A percentile compares a stretch with the other conserved stretches of the same genome.
Evolutionary conservation across 768 basidiomycete genomes (phyloP).

Genomic region (Chalciporus chontae): DNA sequence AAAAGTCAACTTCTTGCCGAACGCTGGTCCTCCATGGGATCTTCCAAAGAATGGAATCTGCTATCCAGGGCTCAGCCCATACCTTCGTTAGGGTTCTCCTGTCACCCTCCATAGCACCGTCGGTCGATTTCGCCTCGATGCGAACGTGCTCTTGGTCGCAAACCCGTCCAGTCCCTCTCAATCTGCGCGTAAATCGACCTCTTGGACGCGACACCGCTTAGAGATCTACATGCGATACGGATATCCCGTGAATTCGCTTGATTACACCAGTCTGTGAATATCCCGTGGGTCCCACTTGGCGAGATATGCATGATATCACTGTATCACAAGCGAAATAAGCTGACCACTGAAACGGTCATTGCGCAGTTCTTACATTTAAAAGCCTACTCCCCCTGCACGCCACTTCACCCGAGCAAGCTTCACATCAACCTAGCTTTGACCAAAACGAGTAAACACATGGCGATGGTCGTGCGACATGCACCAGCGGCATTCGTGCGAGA

Average conservation of each 20-base stretch:
- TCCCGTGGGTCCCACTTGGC: conserved; percentile 33
- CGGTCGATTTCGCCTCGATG: conserved; percentile 2
- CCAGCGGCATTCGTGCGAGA: conserved; percentile 6
- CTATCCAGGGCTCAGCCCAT: conserved; percentile 6
- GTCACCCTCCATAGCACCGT: conserved; percentile 1
- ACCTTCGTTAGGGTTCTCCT: conserved; percentile 6
- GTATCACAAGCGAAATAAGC: conserved; percentile 13
- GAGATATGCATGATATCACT: conserved; percentile 48
- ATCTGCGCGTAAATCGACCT: conserved; percentile 49
- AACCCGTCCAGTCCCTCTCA: conserved; percentile 45
- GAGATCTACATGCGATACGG: conserved; percentile 45
- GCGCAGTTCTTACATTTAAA: conserved; percentile 59
- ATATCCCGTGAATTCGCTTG: conserved; percentile 50
- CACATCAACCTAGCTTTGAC: conserved; percentile 38
- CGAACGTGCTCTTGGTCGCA: conserved; percentile 10
- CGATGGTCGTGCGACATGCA: conserved; percentile 10
- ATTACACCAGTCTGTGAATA: conserved; percentile 32
- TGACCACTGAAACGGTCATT: conserved; percentile 2
- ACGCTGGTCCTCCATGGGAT: conserved; percentile 2
- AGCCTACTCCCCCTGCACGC: conserved; percentile 43
- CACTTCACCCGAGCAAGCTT: conserved; percentile 53
- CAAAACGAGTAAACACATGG: conserved; percentile 10
- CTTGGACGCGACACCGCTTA: conserved; percentile 53
- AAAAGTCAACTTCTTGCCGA: neutral
- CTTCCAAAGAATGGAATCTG: conserved; percentile 24